Base-by-base conservation (phyloP, 345 rosid species). In the Diplotaxis tenuifolia region DNA sequence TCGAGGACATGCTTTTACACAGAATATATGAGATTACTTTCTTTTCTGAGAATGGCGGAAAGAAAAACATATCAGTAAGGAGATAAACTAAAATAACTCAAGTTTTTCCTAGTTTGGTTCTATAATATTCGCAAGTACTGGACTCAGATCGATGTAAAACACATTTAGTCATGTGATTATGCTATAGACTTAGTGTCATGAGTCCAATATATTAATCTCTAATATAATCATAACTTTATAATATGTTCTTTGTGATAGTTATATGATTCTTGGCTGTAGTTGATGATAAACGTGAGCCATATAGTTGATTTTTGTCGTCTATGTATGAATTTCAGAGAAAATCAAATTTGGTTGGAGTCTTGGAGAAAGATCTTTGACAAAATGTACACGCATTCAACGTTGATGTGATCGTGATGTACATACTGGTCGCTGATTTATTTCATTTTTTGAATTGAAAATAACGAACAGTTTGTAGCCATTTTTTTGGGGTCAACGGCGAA, bases 1-100 rank as follows among this genome's bases (percentile, higher is more conserved):
- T 38, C 32, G 29, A 40, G 9, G 16, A 31, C 74, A 75, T 68
- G 70, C 64, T 68, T 75, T 68, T 61, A 25, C 58, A 36, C 73
- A 61, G 27, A 59, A 59, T 50, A 64, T 14, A 31, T 56, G 34
- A 31, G 59, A 53, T 18, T 67, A 22, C 31, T 74, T 31, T 57
- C 15, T 47, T 57, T 65, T 73, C 31, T 7, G 8, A 14, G 18
- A 9, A 38, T 15, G 1, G 42, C 14, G 15, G 47, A 38, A 40
- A 36, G 42, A 11, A 40, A 2, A 10, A 36, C 5, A 9, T 34
- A 34, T 11, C 14, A 36, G 14, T 36, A 36, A 36, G 8, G 34
- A 28, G 15, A 40, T 40, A 40, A 40, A 40, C 7, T 12, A 40
- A 40, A 40, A 4, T 40, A 14, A 40, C 2, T 40, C 5, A 36